A percentile compares a stretch with the other conserved stretches of the same genome.
Evolutionary conservation across 2,329 filamentous ascomycete genomes (phyloP).

Genomic region (Aureobasidium melanogenum): DNA sequence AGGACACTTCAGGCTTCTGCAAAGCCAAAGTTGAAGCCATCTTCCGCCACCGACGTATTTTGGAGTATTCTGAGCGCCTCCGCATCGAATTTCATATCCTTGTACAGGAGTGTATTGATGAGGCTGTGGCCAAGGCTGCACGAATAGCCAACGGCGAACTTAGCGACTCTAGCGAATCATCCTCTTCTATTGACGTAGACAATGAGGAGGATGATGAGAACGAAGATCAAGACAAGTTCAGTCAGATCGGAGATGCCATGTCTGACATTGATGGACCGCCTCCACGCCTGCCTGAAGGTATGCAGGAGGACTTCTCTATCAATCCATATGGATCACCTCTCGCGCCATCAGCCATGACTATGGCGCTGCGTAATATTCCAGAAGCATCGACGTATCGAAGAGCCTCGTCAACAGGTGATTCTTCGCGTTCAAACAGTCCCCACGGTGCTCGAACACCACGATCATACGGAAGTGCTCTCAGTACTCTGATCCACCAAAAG

Average conservation of each 20-base stretch:
- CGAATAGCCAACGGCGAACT: slow-evolving; percentile 77
- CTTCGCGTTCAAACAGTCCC: slow-evolving; percentile 81
- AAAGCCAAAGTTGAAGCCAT: slow-evolving; percentile 89
- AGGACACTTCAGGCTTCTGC: slow-evolving; percentile 78
- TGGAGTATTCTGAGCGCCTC: slow-evolving; percentile 94
- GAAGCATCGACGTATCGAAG: slow-evolving; percentile 35
- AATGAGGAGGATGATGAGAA: slow-evolving; percentile 33
- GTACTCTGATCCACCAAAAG: slow-evolving; percentile 59
- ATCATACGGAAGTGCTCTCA: slow-evolving; percentile 56
- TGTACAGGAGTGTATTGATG: slow-evolving; percentile 92
- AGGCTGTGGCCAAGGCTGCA: slow-evolving; percentile 80
- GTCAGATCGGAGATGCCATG: neutral
- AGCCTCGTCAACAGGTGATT: slow-evolving; percentile 57
- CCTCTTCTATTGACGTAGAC: slow-evolving; percentile 17
- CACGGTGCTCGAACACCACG: slow-evolving; percentile 84
- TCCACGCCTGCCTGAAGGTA: neutral
- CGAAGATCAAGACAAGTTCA: slow-evolving; percentile 34
- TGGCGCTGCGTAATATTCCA: slow-evolving; percentile 47
- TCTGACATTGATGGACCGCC: slow-evolving; percentile 1
- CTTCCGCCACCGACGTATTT: slow-evolving; percentile 79
- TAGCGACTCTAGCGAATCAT: slow-evolving; percentile 57
- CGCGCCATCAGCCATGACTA: slow-evolving; percentile 46
- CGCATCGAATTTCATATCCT: slow-evolving; percentile 86
- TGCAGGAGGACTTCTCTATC: slow-evolving; percentile 10
- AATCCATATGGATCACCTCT: slow-evolving; percentile 28